phyloP scores from a whole-genome alignment of 768 basidiomycete species.

The Termitomyces sp. region DNA sequence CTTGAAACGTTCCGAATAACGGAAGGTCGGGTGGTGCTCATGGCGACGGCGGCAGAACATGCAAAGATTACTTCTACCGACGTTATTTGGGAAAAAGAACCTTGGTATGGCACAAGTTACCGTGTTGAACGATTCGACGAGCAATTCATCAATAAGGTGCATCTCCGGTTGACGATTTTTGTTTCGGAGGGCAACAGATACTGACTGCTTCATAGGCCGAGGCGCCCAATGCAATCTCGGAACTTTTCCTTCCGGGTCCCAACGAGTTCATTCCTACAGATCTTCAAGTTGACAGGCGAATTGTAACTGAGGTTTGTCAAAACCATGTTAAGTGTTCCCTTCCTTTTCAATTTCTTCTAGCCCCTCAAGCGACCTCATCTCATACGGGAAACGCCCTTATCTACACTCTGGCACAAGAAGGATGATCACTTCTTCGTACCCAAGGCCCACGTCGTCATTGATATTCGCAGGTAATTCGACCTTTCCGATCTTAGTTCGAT shows the following conservation, averaged over 20 bases:
- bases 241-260: constrained; percentile 75
- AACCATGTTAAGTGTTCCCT: background rate
- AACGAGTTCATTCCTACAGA: constrained; percentile 92
- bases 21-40: constrained; percentile 68
- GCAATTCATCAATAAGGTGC: constrained; percentile 56
- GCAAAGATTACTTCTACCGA: constrained; percentile 41
- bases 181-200: background rate
- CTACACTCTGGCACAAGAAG: constrained; percentile 92
- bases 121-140: constrained; percentile 66
- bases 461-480: constrained; percentile 62
- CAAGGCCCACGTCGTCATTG: constrained; percentile 74
- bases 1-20: constrained; percentile 57
- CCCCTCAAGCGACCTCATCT: constrained; percentile 72
- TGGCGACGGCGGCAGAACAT: constrained; percentile 72
- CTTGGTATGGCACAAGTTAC: constrained; percentile 92
- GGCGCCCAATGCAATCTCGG: constrained; percentile 57
- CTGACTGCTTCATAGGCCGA: constrained; percentile 45
- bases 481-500: background rate
- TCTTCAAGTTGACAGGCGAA: constrained; percentile 77
- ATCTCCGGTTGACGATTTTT: constrained; percentile 1
- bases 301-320: constrained; percentile 51
- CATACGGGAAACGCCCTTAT: constrained; percentile 66
- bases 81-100: constrained; percentile 68
- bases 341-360: constrained; percentile 34
- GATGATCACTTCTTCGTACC: constrained; percentile 97